A percentile compares a stretch with the other conserved stretches of the same genome.
Evolutionary conservation across 192 early-diverging fungal species (phyloP).

Genomic region (Entomortierella beljakovae): DNA sequence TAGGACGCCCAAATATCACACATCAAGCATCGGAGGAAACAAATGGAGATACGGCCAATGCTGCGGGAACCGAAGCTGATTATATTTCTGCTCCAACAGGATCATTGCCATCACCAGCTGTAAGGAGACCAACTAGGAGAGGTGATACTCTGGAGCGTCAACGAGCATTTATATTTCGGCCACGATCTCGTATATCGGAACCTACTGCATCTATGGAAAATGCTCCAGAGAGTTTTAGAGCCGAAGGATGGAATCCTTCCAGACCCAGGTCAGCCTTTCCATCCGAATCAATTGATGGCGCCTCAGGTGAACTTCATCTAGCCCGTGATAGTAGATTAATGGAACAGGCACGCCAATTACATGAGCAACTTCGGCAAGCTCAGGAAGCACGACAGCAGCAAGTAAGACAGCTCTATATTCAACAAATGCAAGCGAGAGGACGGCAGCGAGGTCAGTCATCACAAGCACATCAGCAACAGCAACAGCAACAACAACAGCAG

Average conservation of each 20-base stretch:
- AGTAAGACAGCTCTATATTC: slow-evolving; percentile 33
- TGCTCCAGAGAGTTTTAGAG: slow-evolving; percentile 19
- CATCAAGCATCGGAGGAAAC: background rate
- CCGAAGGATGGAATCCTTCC: background rate
- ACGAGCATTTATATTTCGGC: slow-evolving; percentile 23
- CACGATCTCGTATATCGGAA: slow-evolving; percentile 3
- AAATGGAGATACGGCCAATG: background rate
- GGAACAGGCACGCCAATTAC: slow-evolving; percentile 4
- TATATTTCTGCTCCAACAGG: background rate
- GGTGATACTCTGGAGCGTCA: slow-evolving; percentile 27
- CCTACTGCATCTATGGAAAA: slow-evolving; percentile 7
- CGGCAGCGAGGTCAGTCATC: background rate
- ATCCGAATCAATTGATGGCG: slow-evolving; percentile 3
- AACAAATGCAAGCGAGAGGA: slow-evolving; percentile 12
- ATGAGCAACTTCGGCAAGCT: slow-evolving; percentile 6
- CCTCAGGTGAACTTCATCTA: background rate
- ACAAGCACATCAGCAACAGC: slow-evolving; percentile 7
- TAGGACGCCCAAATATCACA: background rate
- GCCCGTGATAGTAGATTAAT: background rate
- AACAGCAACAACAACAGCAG: slow-evolving; percentile 4
- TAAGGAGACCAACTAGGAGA: slow-evolving; percentile 12
- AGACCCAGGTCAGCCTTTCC: background rate
- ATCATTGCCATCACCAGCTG: background rate
- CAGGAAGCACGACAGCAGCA: slow-evolving; percentile 29
- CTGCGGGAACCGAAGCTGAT: background rate